These are phyloP conservation scores for Umbelopsis sp. DNA, from an alignment of 371 early-diverging fungal species.

Conservation along the genomic window DNA sequence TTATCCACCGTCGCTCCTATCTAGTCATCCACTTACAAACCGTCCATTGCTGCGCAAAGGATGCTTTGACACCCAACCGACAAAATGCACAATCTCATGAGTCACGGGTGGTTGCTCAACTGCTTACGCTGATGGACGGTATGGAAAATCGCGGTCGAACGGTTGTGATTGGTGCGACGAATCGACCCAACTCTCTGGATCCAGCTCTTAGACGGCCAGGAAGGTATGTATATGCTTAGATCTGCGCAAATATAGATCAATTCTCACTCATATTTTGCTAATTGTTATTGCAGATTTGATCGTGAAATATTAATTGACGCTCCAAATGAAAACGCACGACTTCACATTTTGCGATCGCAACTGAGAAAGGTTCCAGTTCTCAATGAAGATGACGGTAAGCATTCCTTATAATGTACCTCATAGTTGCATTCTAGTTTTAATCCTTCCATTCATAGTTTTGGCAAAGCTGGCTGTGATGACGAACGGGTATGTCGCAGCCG, in stretches of 20 bases:
- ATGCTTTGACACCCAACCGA: constrained; percentile 92
- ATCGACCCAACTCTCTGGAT: constrained; percentile 98
- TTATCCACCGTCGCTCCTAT: background rate
- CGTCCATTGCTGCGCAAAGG: constrained; percentile 54
- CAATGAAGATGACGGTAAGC: constrained; percentile 40
- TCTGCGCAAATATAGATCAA: background rate
- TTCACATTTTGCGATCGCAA: constrained; percentile 62
- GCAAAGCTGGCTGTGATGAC: constrained; percentile 76
- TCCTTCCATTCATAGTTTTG: constrained; percentile 26
- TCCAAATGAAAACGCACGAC: constrained; percentile 69
- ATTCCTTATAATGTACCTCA: too few relatives aligned
- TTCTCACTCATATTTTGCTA: background rate
- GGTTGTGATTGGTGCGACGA: constrained; percentile 97
- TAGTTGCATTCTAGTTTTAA: background rate
- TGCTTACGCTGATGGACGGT: constrained; percentile 98
- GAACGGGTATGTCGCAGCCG: constrained; percentile 98
- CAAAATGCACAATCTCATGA: constrained; percentile 79
- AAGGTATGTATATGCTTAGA: constrained; percentile 52
- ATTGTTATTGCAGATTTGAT: constrained; percentile 73
- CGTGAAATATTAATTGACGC: constrained; percentile 89
- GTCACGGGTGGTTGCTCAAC: constrained; percentile 94
- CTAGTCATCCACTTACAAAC: background rate
- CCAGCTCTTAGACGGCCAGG: constrained; percentile 98
- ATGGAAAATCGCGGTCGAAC: constrained; percentile 64
- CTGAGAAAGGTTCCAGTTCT: constrained; percentile 60